Base-by-base conservation (phyloP, 1,284 basidiomycete species). In the Omphalotus olearius region DNA sequence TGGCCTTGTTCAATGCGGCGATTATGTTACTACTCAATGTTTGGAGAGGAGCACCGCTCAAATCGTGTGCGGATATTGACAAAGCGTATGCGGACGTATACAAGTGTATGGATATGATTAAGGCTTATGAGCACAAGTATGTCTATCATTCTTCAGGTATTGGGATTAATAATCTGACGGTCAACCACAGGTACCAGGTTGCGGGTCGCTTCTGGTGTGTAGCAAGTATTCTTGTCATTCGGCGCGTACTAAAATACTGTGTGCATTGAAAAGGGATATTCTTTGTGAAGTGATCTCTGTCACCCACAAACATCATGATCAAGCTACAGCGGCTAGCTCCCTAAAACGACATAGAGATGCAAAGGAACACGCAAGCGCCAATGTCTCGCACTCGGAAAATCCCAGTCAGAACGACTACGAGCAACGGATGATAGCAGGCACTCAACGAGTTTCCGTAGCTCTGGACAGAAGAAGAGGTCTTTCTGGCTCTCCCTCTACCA, bases 21-120 rank as follows among this genome's bases (percentile, higher is more conserved):
- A 74, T 83, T 42, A 74, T 85, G 25, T 69, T 85, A 4, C 64
- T 85, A 46, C 70, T 86, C 55, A 81, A 78, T 56, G 75, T 83
- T 11, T 85, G 82, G 72, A 77, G 76, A 7, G 76, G 74, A 23
- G 76, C 73, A 61, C 73, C 73, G 41, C 69, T 73, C 6, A 75
- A 72, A 9, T 64, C 68, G 17, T 62, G 62, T 28, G 66, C 64
- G 6, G 75, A 83, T 54, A 66, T 74, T n/a, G 66, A 72, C 41
- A 71, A 73, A 48, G 76, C 81, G 50, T 70, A 83, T 64, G 65
- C 69, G 43, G 83, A 85, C 58, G 79, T 86, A 44, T 69, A 77
- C 54, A 76, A 75, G 55, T 84, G 83, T 57, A 74, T 85, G 62
- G 68, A 73, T 18, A 73, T 76, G 33, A 67, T 85, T 23, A 70